Base-by-base conservation (phyloP, 805 yeast species). In the Diddensiella santjacobensis region DNA sequence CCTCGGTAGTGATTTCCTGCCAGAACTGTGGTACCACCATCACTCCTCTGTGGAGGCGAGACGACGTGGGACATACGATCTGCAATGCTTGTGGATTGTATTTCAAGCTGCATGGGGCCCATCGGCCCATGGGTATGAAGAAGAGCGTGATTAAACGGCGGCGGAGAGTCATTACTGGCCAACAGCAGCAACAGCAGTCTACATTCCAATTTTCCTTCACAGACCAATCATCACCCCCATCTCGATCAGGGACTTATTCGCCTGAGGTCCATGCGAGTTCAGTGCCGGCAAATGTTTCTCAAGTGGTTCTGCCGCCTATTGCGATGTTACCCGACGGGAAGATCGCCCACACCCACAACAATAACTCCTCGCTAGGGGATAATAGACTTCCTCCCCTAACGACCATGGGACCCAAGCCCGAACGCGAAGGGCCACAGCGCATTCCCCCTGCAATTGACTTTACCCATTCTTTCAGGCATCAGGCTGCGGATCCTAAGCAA, bases 71-170 rank as follows among this genome's bases (percentile, higher is more conserved):
- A 3, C 82, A 86, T 58, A 84, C 89, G 22, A 86, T 87, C 20
- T 87, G 96, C 71, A 87, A 87, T 60, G 96, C 96, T 0, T 87
- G 96, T 68, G 96, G 74, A 11, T 67, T 87, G 24, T 87, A 87
- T 64, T 82, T 79, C 64, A 71, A 81, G 49, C 72, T 87, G 38
- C 95, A 86, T 60, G 90, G 91, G 0, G 71, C 71, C 35, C 89
- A 84, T 58, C 71, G 95, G 43, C 95, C 96, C 1, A 81, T 80
- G 15, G 79, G 79, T 49, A 76, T 86, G 84, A 84, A 84, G 58
- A 76, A 83, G 56, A 72, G 75, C 47, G 80, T 86, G 38, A 86
- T 87, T 53, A 85, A 84, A 63, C 74, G 96, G 57, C 72, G 96
- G 48, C 83, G 80, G 54, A 73, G 93, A 57, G 59, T 62, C n/a